Evolutionary conservation across 2,329 filamentous ascomycete genomes (phyloP), one percentile per base, ranked within the genome.

Genomic region (Metarhizium anisopliae): DNA sequence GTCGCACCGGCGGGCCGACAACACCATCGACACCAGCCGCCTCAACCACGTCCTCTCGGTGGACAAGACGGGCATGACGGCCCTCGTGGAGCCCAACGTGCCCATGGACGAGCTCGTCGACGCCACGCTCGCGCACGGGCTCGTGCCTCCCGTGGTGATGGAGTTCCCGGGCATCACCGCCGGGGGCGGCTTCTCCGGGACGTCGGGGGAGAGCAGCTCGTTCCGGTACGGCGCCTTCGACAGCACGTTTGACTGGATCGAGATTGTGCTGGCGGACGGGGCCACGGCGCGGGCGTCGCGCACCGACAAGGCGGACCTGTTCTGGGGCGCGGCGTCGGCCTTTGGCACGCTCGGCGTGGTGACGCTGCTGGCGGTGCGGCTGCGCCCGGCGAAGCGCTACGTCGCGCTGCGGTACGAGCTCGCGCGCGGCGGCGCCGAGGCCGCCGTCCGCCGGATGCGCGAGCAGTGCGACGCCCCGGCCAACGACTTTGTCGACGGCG

Each of bases 111-210:
- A 68, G 0, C 77, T 89, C 7, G 78, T 86, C 13, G 75, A 77
- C 54, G 79, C 78, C 3, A 82, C 83, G 0, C 62, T 84, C n/a
- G 68, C 72, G 20, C 68, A 79, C 54, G 77, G 76, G 1, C 71
- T 87, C 1, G 72, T 87, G 2, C 84, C 85, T 0, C 80, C 82
- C 0, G 83, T 89, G 0, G 84, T 87, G 5, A 86, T 86, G 80
- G 85, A 88, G 64, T 87, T 88, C 56, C 84, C 83, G 2, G 84
- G 83, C n/a, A 89, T 88, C 65, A 89, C 85, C 2, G 82, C 80
- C 6, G 85, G 85, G 29, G 85, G 85, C 40, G 84, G 82, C 3
- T 87, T 85, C 67, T 80, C 82, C 49, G 84, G 85, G 2, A 85
- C 82, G 0, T 81, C 83, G 7, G 85, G 84, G 11, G 85, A 88